Percentiles rank a stretch among this genome's conserved stretches.
Conservation (phyloP, 345 rosid genomes). For the Pugionium cornutum region DNA sequence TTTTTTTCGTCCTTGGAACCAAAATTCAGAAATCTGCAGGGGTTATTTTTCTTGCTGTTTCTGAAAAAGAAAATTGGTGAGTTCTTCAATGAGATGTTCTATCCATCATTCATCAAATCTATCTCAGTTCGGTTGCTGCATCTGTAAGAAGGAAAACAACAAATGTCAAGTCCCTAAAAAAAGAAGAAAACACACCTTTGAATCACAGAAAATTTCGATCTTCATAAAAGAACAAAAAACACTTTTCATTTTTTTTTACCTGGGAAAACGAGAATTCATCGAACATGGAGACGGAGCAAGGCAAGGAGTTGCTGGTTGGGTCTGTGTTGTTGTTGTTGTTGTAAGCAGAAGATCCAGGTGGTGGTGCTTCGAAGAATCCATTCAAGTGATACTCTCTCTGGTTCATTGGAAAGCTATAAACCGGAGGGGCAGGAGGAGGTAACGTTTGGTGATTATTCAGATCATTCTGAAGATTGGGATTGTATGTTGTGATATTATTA, state of each 20-base stretch:
- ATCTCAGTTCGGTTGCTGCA: slow-evolving; percentile 43
- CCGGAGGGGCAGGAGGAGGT: slow-evolving; percentile 39
- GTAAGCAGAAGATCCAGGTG: slow-evolving; percentile 41
- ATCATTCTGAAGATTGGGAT: slow-evolving; percentile 52
- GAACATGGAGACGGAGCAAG: slow-evolving; percentile 57
- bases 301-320: slow-evolving; percentile 48
- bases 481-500: slow-evolving; percentile 39
- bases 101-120: slow-evolving; percentile 29
- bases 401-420: slow-evolving; percentile 53
- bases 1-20: slow-evolving; percentile 26
- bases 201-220: not conserved
- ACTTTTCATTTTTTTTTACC: slow-evolving; percentile 34
- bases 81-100: slow-evolving; percentile 31
- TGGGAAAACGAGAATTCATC: slow-evolving; percentile 57
- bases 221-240: not conserved
- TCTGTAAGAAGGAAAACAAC: slow-evolving; percentile 20
- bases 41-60: slow-evolving; percentile 12
- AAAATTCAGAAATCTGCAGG: slow-evolving; percentile 30
- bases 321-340: slow-evolving; percentile 33
- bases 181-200: not conserved
- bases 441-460: slow-evolving; percentile 48
- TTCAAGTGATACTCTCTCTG: slow-evolving; percentile 54
- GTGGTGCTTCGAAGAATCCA: slow-evolving; percentile 59
- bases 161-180: slow-evolving; percentile 1
- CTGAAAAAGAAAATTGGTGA: slow-evolving; percentile 23